phyloP scores from a whole-genome alignment of 225 moss, liverwort and hornwort species.

The Polytrichum commune region DNA sequence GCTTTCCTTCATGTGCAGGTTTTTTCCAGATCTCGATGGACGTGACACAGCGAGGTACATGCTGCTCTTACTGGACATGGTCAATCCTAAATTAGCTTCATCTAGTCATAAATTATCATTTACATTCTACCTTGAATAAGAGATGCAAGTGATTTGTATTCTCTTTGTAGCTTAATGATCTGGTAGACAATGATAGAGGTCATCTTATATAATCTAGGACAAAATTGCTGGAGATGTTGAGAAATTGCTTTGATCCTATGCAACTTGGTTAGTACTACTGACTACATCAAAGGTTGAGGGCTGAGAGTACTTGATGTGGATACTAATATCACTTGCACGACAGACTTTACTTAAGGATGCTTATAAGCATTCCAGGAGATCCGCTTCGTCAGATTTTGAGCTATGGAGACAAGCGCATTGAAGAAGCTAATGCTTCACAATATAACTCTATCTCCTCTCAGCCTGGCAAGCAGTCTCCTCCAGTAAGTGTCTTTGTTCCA shows the following conservation, averaged over 20 bases:
- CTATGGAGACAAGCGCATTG: slow-evolving; percentile 70
- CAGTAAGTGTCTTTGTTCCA: slow-evolving; percentile 19
- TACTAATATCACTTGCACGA: background rate
- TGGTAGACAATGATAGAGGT: no score
- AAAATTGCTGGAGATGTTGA: no score
- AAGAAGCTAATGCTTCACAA: slow-evolving; percentile 73
- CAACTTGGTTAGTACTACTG: no score
- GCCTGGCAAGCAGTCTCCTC: slow-evolving; percentile 34
- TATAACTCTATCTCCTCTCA: slow-evolving; percentile 48
- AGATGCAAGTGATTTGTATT: no score
- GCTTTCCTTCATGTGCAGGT: slow-evolving; percentile 75
- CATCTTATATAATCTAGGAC: no score
- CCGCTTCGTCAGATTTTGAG: slow-evolving; percentile 73
- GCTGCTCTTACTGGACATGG: background rate
- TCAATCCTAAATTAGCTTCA: no score
- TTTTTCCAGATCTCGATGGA: slow-evolving; percentile 90
- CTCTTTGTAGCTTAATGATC: no score
- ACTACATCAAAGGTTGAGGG: background rate
- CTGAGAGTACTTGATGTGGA: background rate
- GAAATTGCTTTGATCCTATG: no score
- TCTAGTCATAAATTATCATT: no score
- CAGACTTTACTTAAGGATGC: slow-evolving; percentile 93
- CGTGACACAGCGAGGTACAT: slow-evolving; percentile 94
- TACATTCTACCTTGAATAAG: no score
- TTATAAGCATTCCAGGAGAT: slow-evolving; percentile 81